Evolutionary conservation across 1,284 basidiomycete genomes (phyloP), one percentile per base, ranked within the genome.

Genomic region (Dichomitus squalens): DNA sequence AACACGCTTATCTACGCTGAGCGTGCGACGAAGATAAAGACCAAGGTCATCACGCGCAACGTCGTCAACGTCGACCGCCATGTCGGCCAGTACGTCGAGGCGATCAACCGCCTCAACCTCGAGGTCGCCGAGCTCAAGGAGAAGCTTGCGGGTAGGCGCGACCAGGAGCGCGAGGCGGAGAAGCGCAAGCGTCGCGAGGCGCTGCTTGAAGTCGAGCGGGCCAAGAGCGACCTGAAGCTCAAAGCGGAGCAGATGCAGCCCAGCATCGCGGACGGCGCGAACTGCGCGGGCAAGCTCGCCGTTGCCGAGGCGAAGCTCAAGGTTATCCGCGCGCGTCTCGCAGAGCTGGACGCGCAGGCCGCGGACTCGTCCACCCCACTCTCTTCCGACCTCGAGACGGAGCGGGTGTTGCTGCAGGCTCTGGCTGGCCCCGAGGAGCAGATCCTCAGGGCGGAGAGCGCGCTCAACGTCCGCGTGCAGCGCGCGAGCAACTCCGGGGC

Each of bases 1-100:
- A 98, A 98, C 72, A 97, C 96, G 0, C 87, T 98, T 44, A 80
- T 96, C 55, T 98, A 97, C 73, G 96, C 96, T 14, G 95, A 98
- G 69, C 88, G 94, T 47, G 95, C 96, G 20, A 96, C 96, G 59
- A 93, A 95, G 76, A 97, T 98, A 76, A 95, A 95, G 79, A 98
- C 95, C 40, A 96, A 93, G 72, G 90, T 93, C 53, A 83, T 93
- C 53, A 95, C 95, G 2, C 85, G 93, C 36, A 98, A 98, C 70
- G 91, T 96, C 38, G 90, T 95, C 66, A 95, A 95, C 59, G 92
- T 96, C 59, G 90, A 96, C 67, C 84, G 95, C 9, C 93, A 96
- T 67, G 94, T 96, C 58, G 92, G 91, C 23, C 92, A 90, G 73
- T 98, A 97, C 68, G 92, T 98, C 33, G 91, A 95, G 73, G 93